These are phyloP conservation scores for Polychaeton citri DNA, from an alignment of 2,329 filamentous ascomycete species.

Conservation along the genomic window DNA sequence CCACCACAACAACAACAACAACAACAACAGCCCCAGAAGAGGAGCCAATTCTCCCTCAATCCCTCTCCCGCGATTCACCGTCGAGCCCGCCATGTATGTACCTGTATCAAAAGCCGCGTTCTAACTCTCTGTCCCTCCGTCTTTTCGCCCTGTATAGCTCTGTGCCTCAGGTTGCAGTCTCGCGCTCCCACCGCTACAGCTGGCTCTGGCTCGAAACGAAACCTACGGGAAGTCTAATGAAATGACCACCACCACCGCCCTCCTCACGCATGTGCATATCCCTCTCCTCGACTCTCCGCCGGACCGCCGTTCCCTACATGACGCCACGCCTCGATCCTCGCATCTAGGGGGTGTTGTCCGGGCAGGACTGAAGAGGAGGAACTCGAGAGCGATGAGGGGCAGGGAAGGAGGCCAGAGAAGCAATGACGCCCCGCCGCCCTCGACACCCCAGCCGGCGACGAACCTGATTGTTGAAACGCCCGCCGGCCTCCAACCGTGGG, in stretches of 20 bases:
- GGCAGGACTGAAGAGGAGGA: slow-evolving; percentile 5
- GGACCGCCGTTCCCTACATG: neutral
- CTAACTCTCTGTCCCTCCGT: neutral
- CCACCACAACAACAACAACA: slow-evolving; percentile 8
- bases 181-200: neutral
- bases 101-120: neutral
- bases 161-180: neutral
- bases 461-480: too few species aligned
- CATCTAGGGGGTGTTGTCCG: neutral
- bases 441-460: neutral
- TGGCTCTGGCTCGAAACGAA: neutral
- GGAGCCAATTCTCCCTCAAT: neutral
- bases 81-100: neutral
- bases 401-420: slow-evolving; percentile 1
- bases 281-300: slow-evolving; percentile 7
- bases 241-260: slow-evolving; percentile 1
- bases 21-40: neutral
- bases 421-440: slow-evolving; percentile 1
- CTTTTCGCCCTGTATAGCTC: neutral
- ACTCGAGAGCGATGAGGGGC: neutral
- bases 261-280: slow-evolving; percentile 3
- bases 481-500: slow-evolving; percentile 49
- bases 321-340: neutral
- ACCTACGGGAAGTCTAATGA: neutral
- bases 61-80: neutral